Evolutionary conservation across 2,329 filamentous ascomycete genomes (phyloP).

Genomic region (Claviceps purpurea): DNA sequence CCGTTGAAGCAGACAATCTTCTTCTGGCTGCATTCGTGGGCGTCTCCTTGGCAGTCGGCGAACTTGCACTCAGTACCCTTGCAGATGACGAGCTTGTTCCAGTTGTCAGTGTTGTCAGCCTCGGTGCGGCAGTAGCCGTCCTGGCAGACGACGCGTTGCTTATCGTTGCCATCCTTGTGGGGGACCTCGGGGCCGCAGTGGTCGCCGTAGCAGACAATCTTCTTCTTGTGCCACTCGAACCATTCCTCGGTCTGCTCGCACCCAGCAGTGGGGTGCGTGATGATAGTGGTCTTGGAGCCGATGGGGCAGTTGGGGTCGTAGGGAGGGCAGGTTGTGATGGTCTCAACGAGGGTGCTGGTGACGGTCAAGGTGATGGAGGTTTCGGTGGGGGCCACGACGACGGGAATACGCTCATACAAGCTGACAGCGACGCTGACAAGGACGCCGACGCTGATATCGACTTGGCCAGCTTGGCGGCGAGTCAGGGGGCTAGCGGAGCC

Average conservation of each 20-base stretch:
- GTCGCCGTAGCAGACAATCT: conserved; percentile 22
- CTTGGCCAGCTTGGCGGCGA: neutral
- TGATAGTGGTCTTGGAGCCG: conserved; percentile 11
- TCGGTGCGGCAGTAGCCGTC: conserved; percentile 16
- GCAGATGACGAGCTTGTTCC: conserved; percentile 19
- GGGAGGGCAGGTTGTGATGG: conserved; percentile 17
- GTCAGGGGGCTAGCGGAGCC: conserved; percentile 9
- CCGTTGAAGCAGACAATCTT: conserved; percentile 22
- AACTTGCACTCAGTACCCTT: conserved; percentile 16
- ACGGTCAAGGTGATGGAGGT: conserved; percentile 13
- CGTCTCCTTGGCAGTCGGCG: conserved; percentile 9
- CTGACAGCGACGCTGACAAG: neutral
- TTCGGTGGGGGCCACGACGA: neutral
- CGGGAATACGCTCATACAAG: conserved; percentile 1
- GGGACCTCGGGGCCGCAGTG: conserved; percentile 18
- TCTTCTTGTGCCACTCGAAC: conserved; percentile 16
- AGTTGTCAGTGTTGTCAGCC: conserved; percentile 12
- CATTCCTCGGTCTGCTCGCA: conserved; percentile 1
- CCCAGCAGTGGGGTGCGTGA: conserved; percentile 11
- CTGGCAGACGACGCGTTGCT: conserved; percentile 20
- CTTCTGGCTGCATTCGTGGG: conserved; percentile 12
- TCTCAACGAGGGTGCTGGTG: conserved; percentile 14
- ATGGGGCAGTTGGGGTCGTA: conserved; percentile 13
- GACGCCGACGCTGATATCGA: too few relatives aligned
- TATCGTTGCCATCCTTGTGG: conserved; percentile 13